These are phyloP conservation scores for Ophiostoma quercus DNA, from an alignment of 2,329 filamentous ascomycete species.

Conservation along the genomic window DNA sequence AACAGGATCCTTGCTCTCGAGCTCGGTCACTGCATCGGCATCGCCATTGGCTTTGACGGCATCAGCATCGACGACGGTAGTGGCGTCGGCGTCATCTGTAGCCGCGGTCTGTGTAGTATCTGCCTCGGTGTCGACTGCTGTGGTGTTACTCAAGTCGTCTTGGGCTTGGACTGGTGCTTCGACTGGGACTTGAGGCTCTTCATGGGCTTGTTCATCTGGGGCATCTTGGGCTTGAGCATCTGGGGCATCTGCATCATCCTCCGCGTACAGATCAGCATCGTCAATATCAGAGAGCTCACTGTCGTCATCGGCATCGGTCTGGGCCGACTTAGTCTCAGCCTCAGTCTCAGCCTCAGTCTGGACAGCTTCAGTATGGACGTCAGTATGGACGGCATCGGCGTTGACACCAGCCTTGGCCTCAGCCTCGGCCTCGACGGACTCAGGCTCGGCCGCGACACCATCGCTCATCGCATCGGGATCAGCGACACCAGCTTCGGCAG, in stretches of 20 bases:
- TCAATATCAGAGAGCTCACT: constrained; percentile 3
- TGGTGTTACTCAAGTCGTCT: neutral
- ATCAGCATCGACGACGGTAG: neutral
- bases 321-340: too few species aligned
- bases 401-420: too few species aligned
- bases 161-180: neutral
- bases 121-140: neutral
- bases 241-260: neutral
- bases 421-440: too few species aligned
- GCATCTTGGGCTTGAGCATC: too few species aligned
- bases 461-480: too few species aligned
- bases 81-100: neutral
- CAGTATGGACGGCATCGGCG: too few species aligned
- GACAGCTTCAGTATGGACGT: too few species aligned
- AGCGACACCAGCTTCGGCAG: too few species aligned
- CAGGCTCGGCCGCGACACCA: too few species aligned
- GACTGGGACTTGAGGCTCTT: neutral
- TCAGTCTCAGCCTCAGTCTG: too few species aligned
- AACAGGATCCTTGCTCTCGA: neutral
- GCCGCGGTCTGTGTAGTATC: neutral
- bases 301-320: neutral
- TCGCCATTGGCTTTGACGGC: neutral
- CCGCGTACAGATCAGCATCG: neutral
- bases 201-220: neutral
- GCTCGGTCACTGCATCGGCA: neutral